Evolutionary conservation across 2,329 filamentous ascomycete genomes (phyloP).

Genomic region (Parafenestella ontariensis): DNA sequence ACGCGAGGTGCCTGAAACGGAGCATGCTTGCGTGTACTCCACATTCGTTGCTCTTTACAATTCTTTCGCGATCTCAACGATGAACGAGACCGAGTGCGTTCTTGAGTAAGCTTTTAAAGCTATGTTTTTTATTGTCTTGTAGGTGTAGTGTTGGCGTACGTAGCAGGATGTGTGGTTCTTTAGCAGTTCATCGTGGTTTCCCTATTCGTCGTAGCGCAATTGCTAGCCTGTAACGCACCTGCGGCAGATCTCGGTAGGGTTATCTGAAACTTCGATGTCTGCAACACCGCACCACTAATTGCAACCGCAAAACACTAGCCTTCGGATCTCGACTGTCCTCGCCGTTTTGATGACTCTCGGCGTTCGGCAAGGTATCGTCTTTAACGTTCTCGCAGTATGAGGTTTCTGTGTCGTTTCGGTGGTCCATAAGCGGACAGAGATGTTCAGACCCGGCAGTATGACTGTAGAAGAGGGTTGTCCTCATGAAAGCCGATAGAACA

Average conservation of each 20-base stretch:
- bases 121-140: not conserved
- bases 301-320: conserved; percentile 5
- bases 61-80: not conserved
- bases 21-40: conserved; percentile 1
- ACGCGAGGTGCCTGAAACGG: conserved; percentile 25
- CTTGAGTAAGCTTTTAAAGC: not conserved
- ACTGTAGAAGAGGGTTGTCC: conserved; percentile 1
- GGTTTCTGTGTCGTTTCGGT: conserved; percentile 9
- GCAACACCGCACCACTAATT: conserved; percentile 26
- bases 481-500: conserved; percentile 6
- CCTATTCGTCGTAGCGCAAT: conserved; percentile 11
- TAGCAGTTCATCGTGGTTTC: conserved; percentile 16
- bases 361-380: conserved; percentile 13
- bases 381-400: conserved; percentile 23
- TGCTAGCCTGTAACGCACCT: conserved; percentile 23
- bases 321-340: conserved; percentile 10
- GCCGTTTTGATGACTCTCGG: conserved; percentile 12
- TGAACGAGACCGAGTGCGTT: not conserved
- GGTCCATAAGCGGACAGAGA: conserved; percentile 13
- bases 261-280: conserved; percentile 16
- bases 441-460: conserved; percentile 12
- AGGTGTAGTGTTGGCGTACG: not conserved
- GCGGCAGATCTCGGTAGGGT: conserved; percentile 28
- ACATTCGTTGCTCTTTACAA: not conserved
- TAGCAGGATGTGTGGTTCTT: not conserved